Evolutionary conservation across 1,139 yeast species (phyloP).

Genomic region (Blastobotrys raffinosifermentans): DNA sequence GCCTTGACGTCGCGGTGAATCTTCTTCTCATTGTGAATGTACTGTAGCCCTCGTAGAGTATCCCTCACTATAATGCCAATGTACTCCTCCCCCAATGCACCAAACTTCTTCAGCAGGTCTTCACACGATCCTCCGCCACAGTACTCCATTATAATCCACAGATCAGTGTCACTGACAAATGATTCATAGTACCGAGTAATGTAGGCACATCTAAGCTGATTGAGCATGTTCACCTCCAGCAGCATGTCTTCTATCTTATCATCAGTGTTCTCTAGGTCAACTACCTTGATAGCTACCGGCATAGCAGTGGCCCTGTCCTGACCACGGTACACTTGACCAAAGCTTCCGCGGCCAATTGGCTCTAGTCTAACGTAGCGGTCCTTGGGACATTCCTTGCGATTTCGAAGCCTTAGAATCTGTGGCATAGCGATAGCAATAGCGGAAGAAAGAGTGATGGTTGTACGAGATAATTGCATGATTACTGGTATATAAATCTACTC

Average conservation of each 20-base stretch:
- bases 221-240: constrained; percentile 70
- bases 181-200: constrained; percentile 59
- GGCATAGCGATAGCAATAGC: no score
- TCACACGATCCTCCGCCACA: constrained; percentile 92
- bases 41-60: constrained; percentile 56
- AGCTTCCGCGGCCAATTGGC: constrained; percentile 77
- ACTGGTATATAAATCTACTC: no score
- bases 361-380: constrained; percentile 23
- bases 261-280: constrained; percentile 61
- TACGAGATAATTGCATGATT: no score
- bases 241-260: constrained; percentile 65
- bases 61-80: constrained; percentile 38
- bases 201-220: constrained; percentile 55
- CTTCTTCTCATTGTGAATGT: constrained; percentile 67
- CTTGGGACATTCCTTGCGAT: no score
- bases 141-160: constrained; percentile 90
- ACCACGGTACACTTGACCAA: constrained; percentile 81
- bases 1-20: constrained; percentile 84
- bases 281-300: constrained; percentile 70
- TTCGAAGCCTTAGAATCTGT: no score
- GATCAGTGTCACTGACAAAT: constrained; percentile 52
- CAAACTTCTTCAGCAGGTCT: constrained; percentile 41
- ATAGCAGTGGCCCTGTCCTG: constrained; percentile 31
- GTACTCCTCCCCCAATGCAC: constrained; percentile 14
- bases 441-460: no score